A percentile compares a stretch with the other conserved stretches of the same genome.
Conservation (phyloP, 441 rosid species). For the Pelargonium fulgidum region DNA sequence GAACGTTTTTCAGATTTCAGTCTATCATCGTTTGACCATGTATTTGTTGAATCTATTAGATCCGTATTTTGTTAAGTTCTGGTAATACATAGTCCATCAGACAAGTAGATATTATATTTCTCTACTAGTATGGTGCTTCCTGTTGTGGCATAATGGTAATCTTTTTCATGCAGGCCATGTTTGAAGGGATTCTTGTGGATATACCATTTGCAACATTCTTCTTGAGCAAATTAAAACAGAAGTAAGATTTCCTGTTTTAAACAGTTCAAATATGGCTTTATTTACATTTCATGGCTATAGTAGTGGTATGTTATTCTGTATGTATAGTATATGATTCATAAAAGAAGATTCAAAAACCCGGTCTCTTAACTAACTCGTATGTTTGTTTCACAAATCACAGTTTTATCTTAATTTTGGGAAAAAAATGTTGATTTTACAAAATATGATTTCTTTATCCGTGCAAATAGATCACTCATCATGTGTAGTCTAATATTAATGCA, state of each 20-base stretch:
- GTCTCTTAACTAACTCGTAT: background rate
- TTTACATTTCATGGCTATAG: background rate
- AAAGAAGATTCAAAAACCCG: background rate
- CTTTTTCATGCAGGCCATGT: constrained; percentile 75
- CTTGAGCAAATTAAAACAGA: constrained; percentile 93
- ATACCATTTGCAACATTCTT: constrained; percentile 98
- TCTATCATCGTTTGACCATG: background rate
- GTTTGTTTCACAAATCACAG: background rate
- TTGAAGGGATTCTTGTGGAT: constrained; percentile 98
- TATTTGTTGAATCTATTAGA: too few species aligned
- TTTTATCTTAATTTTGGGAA: background rate
- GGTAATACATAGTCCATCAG: background rate
- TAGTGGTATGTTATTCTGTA: background rate
- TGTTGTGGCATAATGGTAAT: constrained; percentile 7
- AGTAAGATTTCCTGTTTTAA: constrained; percentile 39
- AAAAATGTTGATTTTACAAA: background rate
- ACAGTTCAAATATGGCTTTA: background rate
- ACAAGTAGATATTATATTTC: background rate
- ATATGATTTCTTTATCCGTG: background rate
- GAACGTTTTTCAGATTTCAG: background rate
- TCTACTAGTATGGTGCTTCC: constrained; percentile 13
- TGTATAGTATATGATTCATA: background rate
- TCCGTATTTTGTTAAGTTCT: too few species aligned
- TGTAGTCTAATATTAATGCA: background rate
- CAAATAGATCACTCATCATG: constrained; percentile 2